Conservation (phyloP, 2,329 filamentous ascomycete genomes). For the Aspergillus pseudoglaucus region DNA sequence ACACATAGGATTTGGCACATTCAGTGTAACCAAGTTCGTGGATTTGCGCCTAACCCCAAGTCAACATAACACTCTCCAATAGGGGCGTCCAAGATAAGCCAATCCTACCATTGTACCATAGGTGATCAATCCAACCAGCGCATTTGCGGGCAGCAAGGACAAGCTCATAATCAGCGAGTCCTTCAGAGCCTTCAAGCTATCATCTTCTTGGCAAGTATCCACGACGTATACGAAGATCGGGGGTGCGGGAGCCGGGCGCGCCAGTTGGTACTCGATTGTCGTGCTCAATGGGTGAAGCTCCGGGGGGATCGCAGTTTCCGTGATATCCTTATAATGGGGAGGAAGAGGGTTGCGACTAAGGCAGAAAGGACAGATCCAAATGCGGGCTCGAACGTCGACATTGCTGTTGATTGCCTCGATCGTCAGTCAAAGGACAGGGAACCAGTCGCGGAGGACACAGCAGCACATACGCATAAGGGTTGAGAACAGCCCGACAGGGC, state of each 20-base stretch:
- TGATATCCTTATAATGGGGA: slow-evolving; percentile 64
- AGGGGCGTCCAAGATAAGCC: slow-evolving; percentile 10
- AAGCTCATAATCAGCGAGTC: slow-evolving; percentile 63
- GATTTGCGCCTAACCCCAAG: slow-evolving; percentile 64
- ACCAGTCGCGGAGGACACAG: not conserved
- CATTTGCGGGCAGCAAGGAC: slow-evolving; percentile 56
- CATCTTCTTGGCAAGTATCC: slow-evolving; percentile 63
- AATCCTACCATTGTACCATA: slow-evolving; percentile 76
- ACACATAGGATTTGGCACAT: slow-evolving; percentile 97
- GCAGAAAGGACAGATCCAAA: slow-evolving; percentile 66
- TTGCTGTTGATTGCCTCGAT: slow-evolving; percentile 38
- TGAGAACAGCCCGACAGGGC: slow-evolving; percentile 90
- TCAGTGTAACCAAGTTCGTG: slow-evolving; percentile 97
- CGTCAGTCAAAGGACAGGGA: slow-evolving; percentile 17
- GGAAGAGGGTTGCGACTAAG: slow-evolving; percentile 60
- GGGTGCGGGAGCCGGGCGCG: slow-evolving; percentile 57
- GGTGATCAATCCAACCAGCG: slow-evolving; percentile 59
- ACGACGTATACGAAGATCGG: slow-evolving; percentile 64
- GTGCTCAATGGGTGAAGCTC: slow-evolving; percentile 60
- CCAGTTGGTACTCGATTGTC: slow-evolving; percentile 60
- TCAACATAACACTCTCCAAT: not conserved
- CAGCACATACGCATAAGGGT: slow-evolving; percentile 78
- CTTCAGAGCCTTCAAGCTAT: slow-evolving; percentile 60
- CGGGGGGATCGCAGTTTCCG: slow-evolving; percentile 57
- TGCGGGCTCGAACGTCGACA: slow-evolving; percentile 58